Evolutionary conservation across 768 basidiomycete genomes (phyloP), one percentile per base, ranked within the genome.

Genomic region (Russula sp.): DNA sequence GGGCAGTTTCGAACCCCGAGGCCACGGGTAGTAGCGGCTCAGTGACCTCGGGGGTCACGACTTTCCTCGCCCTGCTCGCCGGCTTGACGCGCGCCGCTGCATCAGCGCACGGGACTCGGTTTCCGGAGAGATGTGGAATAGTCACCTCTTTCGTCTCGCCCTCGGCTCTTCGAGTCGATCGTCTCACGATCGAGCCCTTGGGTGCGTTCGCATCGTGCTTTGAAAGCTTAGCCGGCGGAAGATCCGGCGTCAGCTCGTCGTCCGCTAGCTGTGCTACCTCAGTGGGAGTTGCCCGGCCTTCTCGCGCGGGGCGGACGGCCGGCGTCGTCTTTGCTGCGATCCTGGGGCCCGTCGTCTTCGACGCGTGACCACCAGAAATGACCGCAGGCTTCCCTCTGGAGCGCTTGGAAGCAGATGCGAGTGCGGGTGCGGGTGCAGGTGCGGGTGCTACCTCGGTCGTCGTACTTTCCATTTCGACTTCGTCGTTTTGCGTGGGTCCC

Each of bases 91-190:
- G 34, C 10, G 57, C 51, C 8, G 44, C 51, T 2, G 8, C 32
- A 2, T 59, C 62, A 51, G 57, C 13, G 20, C 20, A 55, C 31
- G 27, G 20, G 2, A 48, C 31, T 31, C 16, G 1, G 10, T 10
- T 47, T 13, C 2, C 9, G 13, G 11, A 47, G 6, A 27, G 44
- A 18, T 32, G 22, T 45, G 62, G 14, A 22, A 66, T 68, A 61
- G 58, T 68, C n/a, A 67, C 70, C 39, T 69, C 64, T 8, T 66
- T 63, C 34, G 55, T 56, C 27, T 70, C 70, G 2, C 51, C 56
- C 22, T 59, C 70, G 5, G 67, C 66, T 34, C 65, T 65, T 45
- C 69, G 68, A 56, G 65, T 67, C 10, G 68, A 69, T 34, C 69
- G 59, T 18, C 67, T 64, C 16, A 59, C 63, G 9, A 58, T 57